phyloP scores from a whole-genome alignment of 805 yeast genomes.

The Wickerhamomyces canadensis region DNA sequence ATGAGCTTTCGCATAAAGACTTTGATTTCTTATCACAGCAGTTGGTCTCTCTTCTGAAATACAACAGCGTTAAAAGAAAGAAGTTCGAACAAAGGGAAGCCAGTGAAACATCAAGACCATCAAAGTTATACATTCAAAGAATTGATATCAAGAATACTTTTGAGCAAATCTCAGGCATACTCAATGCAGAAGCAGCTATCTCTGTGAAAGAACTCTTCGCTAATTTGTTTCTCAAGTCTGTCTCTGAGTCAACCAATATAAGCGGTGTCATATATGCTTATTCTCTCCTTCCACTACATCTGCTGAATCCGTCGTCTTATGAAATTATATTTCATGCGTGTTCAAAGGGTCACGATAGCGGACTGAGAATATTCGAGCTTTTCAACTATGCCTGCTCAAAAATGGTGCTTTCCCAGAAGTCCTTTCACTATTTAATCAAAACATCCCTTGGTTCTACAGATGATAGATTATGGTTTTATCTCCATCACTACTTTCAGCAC shows the following conservation, averaged over 20 bases:
- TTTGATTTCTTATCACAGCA: conserved; percentile 9
- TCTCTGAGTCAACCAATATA: conserved; percentile 9
- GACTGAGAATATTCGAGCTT: conserved; percentile 8
- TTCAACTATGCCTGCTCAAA: conserved; percentile 4
- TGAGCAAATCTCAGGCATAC: not conserved
- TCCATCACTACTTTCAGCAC: not conserved
- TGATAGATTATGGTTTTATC: not conserved
- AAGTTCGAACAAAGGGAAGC: not conserved
- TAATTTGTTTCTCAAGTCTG: conserved; percentile 9
- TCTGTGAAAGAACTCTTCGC: conserved; percentile 6
- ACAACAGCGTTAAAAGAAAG: conserved; percentile 6
- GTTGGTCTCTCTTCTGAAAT: conserved; percentile 4
- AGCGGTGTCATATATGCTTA: conserved; percentile 17
- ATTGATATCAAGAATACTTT: conserved; percentile 10
- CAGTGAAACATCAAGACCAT: not conserved
- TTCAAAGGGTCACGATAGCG: conserved; percentile 12
- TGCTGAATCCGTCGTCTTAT: conserved; percentile 3
- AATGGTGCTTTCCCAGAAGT: not conserved
- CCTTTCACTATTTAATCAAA: conserved; percentile 3
- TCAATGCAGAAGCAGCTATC: not conserved
- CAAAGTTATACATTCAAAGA: conserved; percentile 13
- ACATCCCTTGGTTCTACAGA: not conserved
- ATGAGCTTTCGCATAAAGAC: conserved; percentile 4
- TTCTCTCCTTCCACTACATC: conserved; percentile 3
- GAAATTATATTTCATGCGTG: conserved; percentile 12